Percentiles rank a stretch among this genome's conserved stretches.
These are phyloP conservation scores for Chrysoporthe cubensis DNA, from an alignment of 2,329 filamentous ascomycete species.

Conservation along the genomic window DNA sequence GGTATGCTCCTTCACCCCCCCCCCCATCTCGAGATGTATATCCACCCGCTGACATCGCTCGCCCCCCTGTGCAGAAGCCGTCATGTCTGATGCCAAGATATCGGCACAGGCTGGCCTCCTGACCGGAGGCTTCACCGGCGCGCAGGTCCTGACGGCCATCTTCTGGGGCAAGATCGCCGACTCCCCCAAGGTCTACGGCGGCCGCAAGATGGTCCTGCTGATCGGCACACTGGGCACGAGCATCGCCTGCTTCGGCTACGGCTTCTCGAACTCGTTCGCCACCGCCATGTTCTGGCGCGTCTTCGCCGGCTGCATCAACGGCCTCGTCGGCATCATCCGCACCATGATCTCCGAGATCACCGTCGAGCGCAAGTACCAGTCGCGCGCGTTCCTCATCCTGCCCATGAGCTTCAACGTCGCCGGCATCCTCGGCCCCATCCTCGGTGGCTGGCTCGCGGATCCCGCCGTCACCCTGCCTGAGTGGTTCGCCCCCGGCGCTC, in stretches of 20 bases:
- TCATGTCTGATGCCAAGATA: constrained; percentile 57
- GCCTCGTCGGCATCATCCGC: constrained; percentile 53
- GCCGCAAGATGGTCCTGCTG: constrained; percentile 72
- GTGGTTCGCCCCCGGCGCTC: constrained; percentile 63
- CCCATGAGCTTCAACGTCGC: constrained; percentile 55
- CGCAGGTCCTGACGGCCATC: constrained; percentile 74
- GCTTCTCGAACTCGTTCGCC: constrained; percentile 69
- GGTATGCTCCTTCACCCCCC: constrained; percentile 19
- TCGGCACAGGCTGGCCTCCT: constrained; percentile 71
- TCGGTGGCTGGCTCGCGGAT: constrained; percentile 71
- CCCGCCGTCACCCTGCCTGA: constrained; percentile 64
- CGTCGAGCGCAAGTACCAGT: constrained; percentile 52
- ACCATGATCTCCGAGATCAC: constrained; percentile 56
- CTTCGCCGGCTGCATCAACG: constrained; percentile 62
- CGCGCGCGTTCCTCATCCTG: constrained; percentile 50
- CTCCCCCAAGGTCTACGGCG: constrained; percentile 52
- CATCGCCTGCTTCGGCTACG: constrained; percentile 71
- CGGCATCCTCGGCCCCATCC: constrained; percentile 50
- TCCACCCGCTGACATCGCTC: too few species aligned
- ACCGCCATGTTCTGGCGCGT: constrained; percentile 68
- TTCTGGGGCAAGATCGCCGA: constrained; percentile 72
- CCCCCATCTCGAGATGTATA: too few species aligned
- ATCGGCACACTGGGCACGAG: constrained; percentile 70
- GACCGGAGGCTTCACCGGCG: constrained; percentile 72
- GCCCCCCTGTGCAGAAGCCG: constrained; percentile 38